Conservation (phyloP, 2,329 filamentous ascomycete genomes). For the Coniochaeta sp. region DNA sequence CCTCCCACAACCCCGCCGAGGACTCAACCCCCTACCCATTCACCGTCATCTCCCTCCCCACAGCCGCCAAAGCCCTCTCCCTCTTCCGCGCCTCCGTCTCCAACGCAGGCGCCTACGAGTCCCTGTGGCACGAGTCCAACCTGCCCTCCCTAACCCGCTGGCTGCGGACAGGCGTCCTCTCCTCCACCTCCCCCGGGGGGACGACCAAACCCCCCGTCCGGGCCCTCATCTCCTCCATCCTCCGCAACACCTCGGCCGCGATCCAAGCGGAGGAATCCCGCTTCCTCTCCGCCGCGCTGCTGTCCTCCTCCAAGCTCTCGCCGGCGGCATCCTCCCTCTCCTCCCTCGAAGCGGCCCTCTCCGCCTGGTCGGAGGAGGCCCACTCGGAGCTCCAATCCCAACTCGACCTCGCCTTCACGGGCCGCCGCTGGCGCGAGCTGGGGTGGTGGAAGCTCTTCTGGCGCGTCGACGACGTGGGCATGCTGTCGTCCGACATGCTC, state of each 20-base stretch:
- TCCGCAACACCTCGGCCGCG: conserved; percentile 44
- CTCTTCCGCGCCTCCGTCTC: conserved; percentile 62
- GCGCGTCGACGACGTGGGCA: conserved; percentile 85
- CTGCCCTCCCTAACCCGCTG: conserved; percentile 59
- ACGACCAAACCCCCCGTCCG: conserved; percentile 60
- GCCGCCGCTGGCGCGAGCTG: conserved; percentile 71
- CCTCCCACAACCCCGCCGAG: conserved; percentile 7
- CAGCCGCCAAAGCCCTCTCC: conserved; percentile 55
- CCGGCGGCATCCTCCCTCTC: conserved; percentile 30
- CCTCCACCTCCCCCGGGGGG: conserved; percentile 28
- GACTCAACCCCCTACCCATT: conserved; percentile 43
- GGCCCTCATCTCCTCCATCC: conserved; percentile 59
- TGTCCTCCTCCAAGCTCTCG: conserved; percentile 20
- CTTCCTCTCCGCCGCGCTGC: conserved; percentile 25
- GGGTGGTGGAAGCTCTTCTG: conserved; percentile 95
- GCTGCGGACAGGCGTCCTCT: conserved; percentile 45
- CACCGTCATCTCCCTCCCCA: conserved; percentile 54
- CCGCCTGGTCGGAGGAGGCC: conserved; percentile 69
- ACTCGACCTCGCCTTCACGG: conserved; percentile 69
- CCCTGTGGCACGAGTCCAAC: conserved; percentile 67
- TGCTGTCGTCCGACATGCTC: conserved; percentile 75
- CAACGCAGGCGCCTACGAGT: conserved; percentile 66
- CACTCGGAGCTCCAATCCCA: conserved; percentile 78
- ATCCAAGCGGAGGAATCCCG: conserved; percentile 43
- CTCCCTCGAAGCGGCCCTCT: conserved; percentile 52